These are phyloP conservation scores for Sophora flavescens DNA, from an alignment of 306 rosid species.

Conservation along the genomic window DNA sequence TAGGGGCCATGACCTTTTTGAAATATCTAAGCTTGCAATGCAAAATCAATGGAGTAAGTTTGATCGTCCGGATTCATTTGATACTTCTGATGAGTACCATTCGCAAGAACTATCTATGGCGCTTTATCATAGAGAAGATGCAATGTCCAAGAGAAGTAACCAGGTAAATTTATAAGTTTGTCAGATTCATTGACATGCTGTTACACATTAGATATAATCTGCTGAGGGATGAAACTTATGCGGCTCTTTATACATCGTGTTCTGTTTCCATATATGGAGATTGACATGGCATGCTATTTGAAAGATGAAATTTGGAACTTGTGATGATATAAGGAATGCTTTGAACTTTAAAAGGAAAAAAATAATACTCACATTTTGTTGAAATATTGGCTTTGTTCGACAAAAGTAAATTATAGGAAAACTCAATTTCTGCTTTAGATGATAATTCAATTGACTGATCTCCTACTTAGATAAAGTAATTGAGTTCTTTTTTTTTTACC, in stretches of 20 bases:
- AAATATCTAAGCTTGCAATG: conserved; percentile 72
- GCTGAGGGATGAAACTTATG: background rate
- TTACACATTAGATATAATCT: background rate
- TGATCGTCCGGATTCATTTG: conserved; percentile 92
- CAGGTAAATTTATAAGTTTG: conserved; percentile 63
- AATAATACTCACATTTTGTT: background rate
- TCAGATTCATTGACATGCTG: conserved; percentile 21
- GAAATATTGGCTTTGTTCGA: conserved; percentile 14
- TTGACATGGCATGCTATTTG: background rate
- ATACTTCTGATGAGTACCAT: conserved; percentile 90
- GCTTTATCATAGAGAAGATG: conserved; percentile 75
- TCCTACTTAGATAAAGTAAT: too few species aligned
- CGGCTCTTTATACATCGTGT: conserved; percentile 17
- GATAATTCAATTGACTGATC: background rate
- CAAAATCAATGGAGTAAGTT: conserved; percentile 90
- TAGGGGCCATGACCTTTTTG: conserved; percentile 67
- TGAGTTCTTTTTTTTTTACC: too few species aligned
- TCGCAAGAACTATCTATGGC: conserved; percentile 84
- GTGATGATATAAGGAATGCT: background rate
- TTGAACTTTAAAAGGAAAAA: conserved; percentile 3
- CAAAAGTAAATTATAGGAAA: background rate
- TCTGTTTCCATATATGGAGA: conserved; percentile 18
- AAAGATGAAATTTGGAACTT: background rate
- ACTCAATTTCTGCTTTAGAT: background rate
- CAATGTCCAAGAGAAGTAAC: conserved; percentile 75